Conservation (phyloP, 1,284 basidiomycete genomes). For the Trametes sp. region DNA sequence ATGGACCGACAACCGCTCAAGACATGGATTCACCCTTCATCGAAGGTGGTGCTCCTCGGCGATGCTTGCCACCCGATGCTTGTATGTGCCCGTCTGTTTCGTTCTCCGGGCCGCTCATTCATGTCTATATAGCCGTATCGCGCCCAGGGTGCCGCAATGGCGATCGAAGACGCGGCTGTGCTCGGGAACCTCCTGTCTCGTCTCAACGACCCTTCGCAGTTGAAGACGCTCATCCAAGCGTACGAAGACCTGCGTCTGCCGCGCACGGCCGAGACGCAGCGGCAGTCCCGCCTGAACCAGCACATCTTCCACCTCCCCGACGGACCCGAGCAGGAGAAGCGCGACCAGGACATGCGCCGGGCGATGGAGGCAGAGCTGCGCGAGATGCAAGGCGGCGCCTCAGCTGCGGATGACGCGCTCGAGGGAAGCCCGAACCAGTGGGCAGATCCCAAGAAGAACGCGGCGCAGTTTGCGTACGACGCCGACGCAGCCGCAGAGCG, state of each 20-base stretch:
- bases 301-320: constrained; percentile 62
- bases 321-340: constrained; percentile 57
- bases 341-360: constrained; percentile 57
- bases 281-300: constrained; percentile 57
- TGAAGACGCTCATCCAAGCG: constrained; percentile 55
- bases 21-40: constrained; percentile 50
- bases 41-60: constrained; percentile 49
- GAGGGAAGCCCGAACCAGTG: constrained; percentile 57
- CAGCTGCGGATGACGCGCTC: constrained; percentile 22
- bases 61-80: constrained; percentile 70
- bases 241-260: constrained; percentile 58
- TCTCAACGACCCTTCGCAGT: constrained; percentile 50
- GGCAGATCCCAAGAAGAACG: constrained; percentile 57
- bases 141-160: constrained; percentile 74
- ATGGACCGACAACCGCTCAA: constrained; percentile 51
- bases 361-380: constrained; percentile 53
- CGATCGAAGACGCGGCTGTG: constrained; percentile 71
- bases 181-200: constrained; percentile 65
- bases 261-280: constrained; percentile 57
- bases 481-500: constrained; percentile 55
- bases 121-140: constrained; percentile 77
- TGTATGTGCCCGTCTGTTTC: no score
- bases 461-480: constrained; percentile 56
- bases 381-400: constrained; percentile 18
- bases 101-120: no score